Percentiles rank a stretch among this genome's conserved stretches.
These are phyloP conservation scores for Candida germanica DNA, from an alignment of 805 yeast genomes.

Conservation along the genomic window DNA sequence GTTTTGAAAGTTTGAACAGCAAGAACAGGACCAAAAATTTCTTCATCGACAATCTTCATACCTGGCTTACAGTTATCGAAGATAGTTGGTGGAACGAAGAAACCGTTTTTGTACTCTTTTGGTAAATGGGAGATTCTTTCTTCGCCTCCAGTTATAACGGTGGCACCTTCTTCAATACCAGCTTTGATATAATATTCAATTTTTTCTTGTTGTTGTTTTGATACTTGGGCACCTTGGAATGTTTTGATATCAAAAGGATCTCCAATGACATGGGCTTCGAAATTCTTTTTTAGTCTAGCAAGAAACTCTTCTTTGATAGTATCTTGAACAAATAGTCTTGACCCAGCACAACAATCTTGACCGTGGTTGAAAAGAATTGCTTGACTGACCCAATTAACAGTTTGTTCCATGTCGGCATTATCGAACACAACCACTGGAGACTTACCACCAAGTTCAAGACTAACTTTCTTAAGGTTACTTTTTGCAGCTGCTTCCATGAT, in stretches of 20 bases:
- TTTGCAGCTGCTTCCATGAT: conserved; percentile 41
- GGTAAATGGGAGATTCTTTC: conserved; percentile 17
- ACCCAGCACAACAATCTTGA: conserved; percentile 47
- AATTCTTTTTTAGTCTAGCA: conserved; percentile 25
- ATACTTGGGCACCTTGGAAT: conserved; percentile 55
- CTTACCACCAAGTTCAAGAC: conserved; percentile 54
- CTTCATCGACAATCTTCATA: conserved; percentile 70
- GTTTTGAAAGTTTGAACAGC: conserved; percentile 60
- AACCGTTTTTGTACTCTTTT: conserved; percentile 17
- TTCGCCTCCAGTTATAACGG: conserved; percentile 43
- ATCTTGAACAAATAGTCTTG: conserved; percentile 45
- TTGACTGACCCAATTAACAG: conserved; percentile 48
- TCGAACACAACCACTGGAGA: conserved; percentile 47
- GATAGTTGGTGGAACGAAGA: conserved; percentile 46
- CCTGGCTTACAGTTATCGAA: conserved; percentile 55
- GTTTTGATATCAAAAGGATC: conserved; percentile 41
- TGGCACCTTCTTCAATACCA: conserved; percentile 56
- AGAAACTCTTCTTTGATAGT: conserved; percentile 40
- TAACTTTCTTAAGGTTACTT: conserved; percentile 44
- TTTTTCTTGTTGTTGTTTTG: conserved; percentile 46
- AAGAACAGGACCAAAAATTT: conserved; percentile 89
- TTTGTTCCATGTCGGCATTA: conserved; percentile 46
- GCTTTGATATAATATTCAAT: conserved; percentile 39
- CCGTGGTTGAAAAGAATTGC: conserved; percentile 49
- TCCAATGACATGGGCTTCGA: conserved; percentile 39